Conservation (phyloP, 768 basidiomycete species). For the Tubosaeta sp. region DNA sequence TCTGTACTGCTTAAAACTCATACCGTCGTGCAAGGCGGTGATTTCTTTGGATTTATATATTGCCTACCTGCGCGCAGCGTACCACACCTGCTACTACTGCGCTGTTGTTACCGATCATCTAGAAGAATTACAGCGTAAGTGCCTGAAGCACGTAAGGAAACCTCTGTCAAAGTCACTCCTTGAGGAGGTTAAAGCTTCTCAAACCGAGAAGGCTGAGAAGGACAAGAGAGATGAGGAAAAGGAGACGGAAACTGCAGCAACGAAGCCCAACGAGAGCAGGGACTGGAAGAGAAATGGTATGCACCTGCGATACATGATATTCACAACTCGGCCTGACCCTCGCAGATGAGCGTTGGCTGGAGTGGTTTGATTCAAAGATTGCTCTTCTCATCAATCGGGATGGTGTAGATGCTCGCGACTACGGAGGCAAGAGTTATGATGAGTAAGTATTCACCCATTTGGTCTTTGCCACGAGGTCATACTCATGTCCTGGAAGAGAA, state of each 20-base stretch:
- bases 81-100: constrained; percentile 98
- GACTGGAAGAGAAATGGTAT: constrained; percentile 67
- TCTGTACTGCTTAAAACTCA: constrained; percentile 15
- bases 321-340: constrained; percentile 5
- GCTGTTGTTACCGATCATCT: constrained; percentile 86
- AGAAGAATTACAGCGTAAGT: constrained; percentile 94
- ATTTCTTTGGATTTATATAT: constrained; percentile 89
- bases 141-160: constrained; percentile 86
- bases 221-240: constrained; percentile 44
- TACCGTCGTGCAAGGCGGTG: constrained; percentile 49
- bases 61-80: constrained; percentile 88
- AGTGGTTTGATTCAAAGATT: constrained; percentile 84
- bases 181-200: constrained; percentile 58
- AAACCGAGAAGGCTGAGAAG: constrained; percentile 42
- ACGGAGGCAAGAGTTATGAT: constrained; percentile 85
- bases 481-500: constrained; percentile 50
- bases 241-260: constrained; percentile 31
- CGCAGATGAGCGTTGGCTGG: constrained; percentile 84
- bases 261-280: constrained; percentile 40
- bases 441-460: constrained; percentile 55
- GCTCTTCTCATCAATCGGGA: constrained; percentile 75
- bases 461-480: constrained; percentile 8
- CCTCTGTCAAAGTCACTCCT: constrained; percentile 57
- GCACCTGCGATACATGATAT: constrained; percentile 14
- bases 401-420: constrained; percentile 79